phyloP scores from a whole-genome alignment of 148 eudicot genomes.

The Oxyria digyna region DNA sequence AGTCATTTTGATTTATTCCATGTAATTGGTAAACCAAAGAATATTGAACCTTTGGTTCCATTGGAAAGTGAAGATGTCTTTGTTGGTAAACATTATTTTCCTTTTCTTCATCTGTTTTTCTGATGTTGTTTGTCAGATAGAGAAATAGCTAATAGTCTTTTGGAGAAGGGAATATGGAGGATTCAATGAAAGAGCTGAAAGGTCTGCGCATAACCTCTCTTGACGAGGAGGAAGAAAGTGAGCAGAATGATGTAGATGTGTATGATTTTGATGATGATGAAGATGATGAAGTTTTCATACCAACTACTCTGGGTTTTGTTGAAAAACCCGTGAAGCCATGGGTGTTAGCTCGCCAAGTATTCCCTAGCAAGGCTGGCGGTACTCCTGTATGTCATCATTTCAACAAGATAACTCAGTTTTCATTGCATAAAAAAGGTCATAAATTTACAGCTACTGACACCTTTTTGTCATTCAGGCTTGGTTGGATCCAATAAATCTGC shows the following conservation, averaged over 20 bases:
- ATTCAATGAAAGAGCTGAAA: constrained; percentile 28
- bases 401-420: neutral
- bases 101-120: too few relatives aligned
- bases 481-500: constrained; percentile 78
- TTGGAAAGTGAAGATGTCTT: too few relatives aligned
- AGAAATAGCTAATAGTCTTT: neutral
- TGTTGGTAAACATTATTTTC: too few relatives aligned
- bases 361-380: constrained; percentile 93
- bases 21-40: too few relatives aligned
- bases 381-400: constrained; percentile 45
- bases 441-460: neutral
- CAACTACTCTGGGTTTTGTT: constrained; percentile 50
- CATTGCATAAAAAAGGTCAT: neutral
- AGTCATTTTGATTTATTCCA: too few relatives aligned
- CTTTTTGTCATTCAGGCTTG: constrained; percentile 49
- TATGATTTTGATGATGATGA: constrained; percentile 12
- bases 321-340: constrained; percentile 40
- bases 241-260: constrained; percentile 4
- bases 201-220: constrained; percentile 33
- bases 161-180: constrained; percentile 12
- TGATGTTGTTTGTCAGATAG: neutral
- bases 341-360: constrained; percentile 49
- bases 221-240: constrained; percentile 42
- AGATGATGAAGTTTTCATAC: constrained; percentile 27
- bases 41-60: too few relatives aligned